phyloP scores from a whole-genome alignment of 805 yeast genomes.

The Brettanomyces naardenensis region DNA sequence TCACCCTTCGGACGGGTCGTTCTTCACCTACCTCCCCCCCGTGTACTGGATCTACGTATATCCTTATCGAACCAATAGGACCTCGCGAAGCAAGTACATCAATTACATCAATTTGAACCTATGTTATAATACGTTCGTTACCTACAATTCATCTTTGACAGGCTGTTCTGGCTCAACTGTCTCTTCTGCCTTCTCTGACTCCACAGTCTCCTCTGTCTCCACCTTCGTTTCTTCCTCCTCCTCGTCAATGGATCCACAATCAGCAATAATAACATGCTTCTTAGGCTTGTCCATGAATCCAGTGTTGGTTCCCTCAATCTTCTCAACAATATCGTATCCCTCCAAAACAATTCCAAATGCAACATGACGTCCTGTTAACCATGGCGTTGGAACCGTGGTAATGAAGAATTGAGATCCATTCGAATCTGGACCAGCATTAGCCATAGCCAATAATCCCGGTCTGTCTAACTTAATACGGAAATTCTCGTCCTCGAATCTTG shows the following conservation, averaged over 20 bases:
- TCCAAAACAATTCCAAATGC: conserved; percentile 92
- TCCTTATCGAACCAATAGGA: too few relatives aligned
- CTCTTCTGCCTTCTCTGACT: not conserved
- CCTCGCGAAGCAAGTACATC: too few relatives aligned
- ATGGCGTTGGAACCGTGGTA: conserved; percentile 81
- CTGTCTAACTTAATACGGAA: conserved; percentile 59
- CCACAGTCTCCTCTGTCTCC: conserved; percentile 3
- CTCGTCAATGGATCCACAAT: conserved; percentile 57
- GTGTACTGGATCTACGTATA: too few relatives aligned
- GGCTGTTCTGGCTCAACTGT: not conserved
- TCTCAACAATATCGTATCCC: conserved; percentile 74
- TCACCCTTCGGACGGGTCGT: too few relatives aligned
- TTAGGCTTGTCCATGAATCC: conserved; percentile 64
- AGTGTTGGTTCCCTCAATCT: conserved; percentile 70
- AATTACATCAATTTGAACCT: too few relatives aligned
- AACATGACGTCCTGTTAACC: conserved; percentile 94
- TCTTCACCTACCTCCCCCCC: too few relatives aligned
- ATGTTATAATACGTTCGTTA: too few relatives aligned
- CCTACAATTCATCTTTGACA: conserved; percentile 29
- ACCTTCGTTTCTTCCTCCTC: conserved; percentile 12
- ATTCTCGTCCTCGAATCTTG: conserved; percentile 61
- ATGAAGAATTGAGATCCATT: conserved; percentile 95
- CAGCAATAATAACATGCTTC: conserved; percentile 53
- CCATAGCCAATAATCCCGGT: conserved; percentile 69
- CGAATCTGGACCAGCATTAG: conserved; percentile 71